Evolutionary conservation across 75 land plant genomes (phyloP), one percentile per base, ranked within the genome.

Genomic region (Chamaecyparis obtusa): DNA sequence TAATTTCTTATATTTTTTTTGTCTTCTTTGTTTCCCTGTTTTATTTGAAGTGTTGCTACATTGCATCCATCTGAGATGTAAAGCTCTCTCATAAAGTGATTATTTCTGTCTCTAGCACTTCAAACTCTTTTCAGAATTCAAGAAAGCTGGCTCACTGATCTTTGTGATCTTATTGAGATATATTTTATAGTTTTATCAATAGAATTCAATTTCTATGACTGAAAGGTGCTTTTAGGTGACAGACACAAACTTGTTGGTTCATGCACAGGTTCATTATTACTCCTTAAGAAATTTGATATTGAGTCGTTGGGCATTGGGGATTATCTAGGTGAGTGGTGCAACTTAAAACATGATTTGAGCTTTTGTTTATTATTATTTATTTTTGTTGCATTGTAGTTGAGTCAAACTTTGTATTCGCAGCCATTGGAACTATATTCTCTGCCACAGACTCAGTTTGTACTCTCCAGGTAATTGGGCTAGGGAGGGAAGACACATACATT

Each of bases 361-460:
- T 39, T 79, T 41, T 79, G 37, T 39, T 36, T 36, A 39, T 78
- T 41, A 16, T 41, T 6, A 4, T 39, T 36, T 5, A 16, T 30
- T 39, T 39, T 84, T 6, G n/a, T 84, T 30, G n/a, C 41, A 15
- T 41, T 21, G n/a, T 84, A 39, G 27, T 64, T 27, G 37, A 13
- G 36, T 32, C 24, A 5, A 72, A 84, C 8, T 49, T 71, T 85
- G 49, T 89, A 77, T 48, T 56, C 48, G 76, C 91, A 86, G 94
- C 94, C 44, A 76, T 93, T 88, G 94, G 94, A 11, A 86, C 89
- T 17, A 93, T 93, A 35, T 93, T 93, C 84, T 93, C 94, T 81
- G 94, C 94, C 48, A 93, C 94, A 85, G 94, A 93, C 80, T 91
- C 94, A 44, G 94, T 93, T 60, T 93, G 94, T 83, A 91, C 93